Base-by-base conservation (phyloP, 2,329 filamentous ascomycete genomes). In the Aspergillus floridensis region DNA sequence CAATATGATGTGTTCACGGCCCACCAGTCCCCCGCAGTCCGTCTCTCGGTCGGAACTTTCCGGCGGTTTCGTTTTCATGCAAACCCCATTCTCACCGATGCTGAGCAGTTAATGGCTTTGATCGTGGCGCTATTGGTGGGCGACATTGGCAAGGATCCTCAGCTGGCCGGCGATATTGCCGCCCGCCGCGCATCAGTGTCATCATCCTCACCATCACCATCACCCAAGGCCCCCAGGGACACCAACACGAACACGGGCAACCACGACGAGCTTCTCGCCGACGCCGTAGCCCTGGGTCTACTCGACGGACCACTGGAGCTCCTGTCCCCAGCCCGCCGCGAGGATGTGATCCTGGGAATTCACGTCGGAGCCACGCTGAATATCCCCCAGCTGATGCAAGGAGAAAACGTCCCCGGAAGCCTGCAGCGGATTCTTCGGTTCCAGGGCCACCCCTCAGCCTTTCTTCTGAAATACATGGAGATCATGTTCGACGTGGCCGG, bases 71-170 rank as follows among this genome's bases (percentile, higher is more conserved):
- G 60, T 19, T 6, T 63, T 6, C 1, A 47, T 55, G 3, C 58
- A 55, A 10, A 41, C 72, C 4, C 22, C 14, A 7, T 61, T 29
- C 11, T 49, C 16, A 6, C 22, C 2, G 2, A 16, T 1, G n/a
- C 61, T 0, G 54, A 63, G 4, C 65, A 74, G 46, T 54, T 76
- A 19, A 66, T 72, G 50, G 66, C 70, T 0, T 64, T 77, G 24
- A 63, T 78, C 22, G 64, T 72, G 12, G 68, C 73, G 5, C 70
- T 76, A 56, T 55, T 77, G 3, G 68, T 77, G 35, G 76, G 76
- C 44, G 75, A 78, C 52, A 62, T 77, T n/a, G 75, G 76, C n/a
- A 78, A 77, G 50, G 73, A 77, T 46, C 62, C 70, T 14, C 5
- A 14, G 0, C 52, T 53, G 29, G 52, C 29, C 5, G 21, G 12